These are phyloP conservation scores for Eucalyptus sp. DNA, from an alignment of 345 rosid species.

Conservation along the genomic window DNA sequence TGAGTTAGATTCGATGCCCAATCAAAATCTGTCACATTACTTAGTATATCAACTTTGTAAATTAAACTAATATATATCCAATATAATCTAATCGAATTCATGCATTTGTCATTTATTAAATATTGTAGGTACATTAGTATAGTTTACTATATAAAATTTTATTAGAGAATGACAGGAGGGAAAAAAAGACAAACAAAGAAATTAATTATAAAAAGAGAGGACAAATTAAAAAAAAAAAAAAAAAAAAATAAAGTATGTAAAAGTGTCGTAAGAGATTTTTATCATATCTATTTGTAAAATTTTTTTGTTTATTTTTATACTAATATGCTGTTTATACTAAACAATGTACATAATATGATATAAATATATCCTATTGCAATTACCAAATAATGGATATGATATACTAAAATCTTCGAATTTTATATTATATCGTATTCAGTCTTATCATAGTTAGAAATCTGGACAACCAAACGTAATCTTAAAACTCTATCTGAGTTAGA, in stretches of 20 bases:
- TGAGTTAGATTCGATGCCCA: background rate
- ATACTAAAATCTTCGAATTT: rapidly evolving
- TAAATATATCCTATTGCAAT: too few species aligned
- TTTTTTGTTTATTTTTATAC: too few species aligned
- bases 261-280: rapidly evolving
- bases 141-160: too few species aligned
- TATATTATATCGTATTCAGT: rapidly evolving
- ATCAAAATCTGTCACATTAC: background rate
- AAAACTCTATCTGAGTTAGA: too few species aligned
- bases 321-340: rapidly evolving
- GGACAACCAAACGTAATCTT: rapidly evolving
- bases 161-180: too few species aligned
- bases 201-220: too few species aligned
- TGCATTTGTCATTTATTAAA: background rate
- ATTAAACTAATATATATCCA: background rate
- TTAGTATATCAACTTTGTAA: background rate
- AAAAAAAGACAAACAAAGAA: too few species aligned
- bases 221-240: rapidly evolving
- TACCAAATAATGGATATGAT: rapidly evolving
- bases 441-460: rapidly evolving
- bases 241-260: too few species aligned
- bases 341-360: too few species aligned
- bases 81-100: background rate
- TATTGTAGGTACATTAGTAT: too few species aligned
- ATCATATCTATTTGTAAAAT: rapidly evolving